phyloP scores from a whole-genome alignment of 148 eudicot species.

The Pouteria glomerata region DNA sequence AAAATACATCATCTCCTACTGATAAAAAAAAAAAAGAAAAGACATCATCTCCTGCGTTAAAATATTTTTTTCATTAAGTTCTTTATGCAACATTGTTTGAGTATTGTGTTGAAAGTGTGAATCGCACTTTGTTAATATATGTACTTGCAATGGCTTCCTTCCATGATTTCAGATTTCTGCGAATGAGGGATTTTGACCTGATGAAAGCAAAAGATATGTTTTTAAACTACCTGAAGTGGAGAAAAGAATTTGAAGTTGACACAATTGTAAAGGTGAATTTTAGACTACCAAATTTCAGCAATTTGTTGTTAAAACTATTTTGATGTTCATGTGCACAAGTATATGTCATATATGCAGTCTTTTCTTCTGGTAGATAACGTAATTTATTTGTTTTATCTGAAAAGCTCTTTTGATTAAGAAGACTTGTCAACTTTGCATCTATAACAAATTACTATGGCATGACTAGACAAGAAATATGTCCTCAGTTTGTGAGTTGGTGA shows the following conservation, averaged over 20 bases:
- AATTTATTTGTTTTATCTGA: not conserved
- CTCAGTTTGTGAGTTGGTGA: not conserved
- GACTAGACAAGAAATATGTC: not conserved
- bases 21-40: not conserved
- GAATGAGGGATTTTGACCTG: slow-evolving; percentile 46
- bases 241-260: slow-evolving; percentile 49
- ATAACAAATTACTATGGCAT: not conserved
- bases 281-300: not conserved
- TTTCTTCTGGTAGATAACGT: not conserved
- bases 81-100: not conserved
- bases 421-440: not conserved
- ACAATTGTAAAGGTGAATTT: slow-evolving; percentile 34
- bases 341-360: not conserved
- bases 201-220: slow-evolving; percentile 49
- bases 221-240: slow-evolving; percentile 50
- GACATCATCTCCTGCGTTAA: no score
- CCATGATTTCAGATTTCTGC: slow-evolving; percentile 35
- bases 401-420: not conserved
- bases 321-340: not conserved
- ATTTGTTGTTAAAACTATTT: not conserved
- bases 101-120: not conserved
- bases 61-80: not conserved
- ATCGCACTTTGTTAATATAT: not conserved
- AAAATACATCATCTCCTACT: no score
- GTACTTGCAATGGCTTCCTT: not conserved